Conservation (phyloP, 2,329 filamentous ascomycete genomes). For the Penicillium sp. region DNA sequence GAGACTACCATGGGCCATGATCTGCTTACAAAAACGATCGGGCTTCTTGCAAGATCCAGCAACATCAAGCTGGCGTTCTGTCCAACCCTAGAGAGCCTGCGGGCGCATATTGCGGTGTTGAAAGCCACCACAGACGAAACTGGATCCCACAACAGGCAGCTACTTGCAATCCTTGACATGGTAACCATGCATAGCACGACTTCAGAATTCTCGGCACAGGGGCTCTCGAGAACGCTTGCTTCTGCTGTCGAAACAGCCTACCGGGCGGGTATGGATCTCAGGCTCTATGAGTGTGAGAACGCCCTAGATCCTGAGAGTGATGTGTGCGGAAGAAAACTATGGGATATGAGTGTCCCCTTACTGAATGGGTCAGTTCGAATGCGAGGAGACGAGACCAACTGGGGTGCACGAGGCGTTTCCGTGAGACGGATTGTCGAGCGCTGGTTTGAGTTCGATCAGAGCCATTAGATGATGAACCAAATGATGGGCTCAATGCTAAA, state of each 20-base stretch:
- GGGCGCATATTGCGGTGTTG: conserved; percentile 70
- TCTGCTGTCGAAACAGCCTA: conserved; percentile 40
- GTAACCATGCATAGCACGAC: conserved; percentile 45
- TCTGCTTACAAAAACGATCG: conserved; percentile 66
- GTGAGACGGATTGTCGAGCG: conserved; percentile 60
- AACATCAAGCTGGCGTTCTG: conserved; percentile 72
- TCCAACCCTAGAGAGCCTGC: conserved; percentile 73
- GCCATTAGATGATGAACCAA: conserved; percentile 6
- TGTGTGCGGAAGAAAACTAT: conserved; percentile 40
- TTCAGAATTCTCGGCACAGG: conserved; percentile 51
- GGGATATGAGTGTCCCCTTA: conserved; percentile 59
- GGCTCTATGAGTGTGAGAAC: conserved; percentile 45
- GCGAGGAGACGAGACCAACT: conserved; percentile 52
- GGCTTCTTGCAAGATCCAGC: conserved; percentile 67
- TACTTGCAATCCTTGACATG: conserved; percentile 45
- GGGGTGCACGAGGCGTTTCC: conserved; percentile 61
- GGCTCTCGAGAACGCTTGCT: conserved; percentile 48
- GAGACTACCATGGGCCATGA: conserved; percentile 29
- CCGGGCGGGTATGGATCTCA: conserved; percentile 31
- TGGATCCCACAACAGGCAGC: conserved; percentile 1
- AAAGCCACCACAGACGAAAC: background rate
- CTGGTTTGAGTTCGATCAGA: conserved; percentile 64
- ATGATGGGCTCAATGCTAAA: conserved; percentile 13
- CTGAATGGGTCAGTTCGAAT: conserved; percentile 58
- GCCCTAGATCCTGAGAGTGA: conserved; percentile 29